phyloP scores from a whole-genome alignment of 1,284 basidiomycete genomes.

The Tausonia pullulans region DNA sequence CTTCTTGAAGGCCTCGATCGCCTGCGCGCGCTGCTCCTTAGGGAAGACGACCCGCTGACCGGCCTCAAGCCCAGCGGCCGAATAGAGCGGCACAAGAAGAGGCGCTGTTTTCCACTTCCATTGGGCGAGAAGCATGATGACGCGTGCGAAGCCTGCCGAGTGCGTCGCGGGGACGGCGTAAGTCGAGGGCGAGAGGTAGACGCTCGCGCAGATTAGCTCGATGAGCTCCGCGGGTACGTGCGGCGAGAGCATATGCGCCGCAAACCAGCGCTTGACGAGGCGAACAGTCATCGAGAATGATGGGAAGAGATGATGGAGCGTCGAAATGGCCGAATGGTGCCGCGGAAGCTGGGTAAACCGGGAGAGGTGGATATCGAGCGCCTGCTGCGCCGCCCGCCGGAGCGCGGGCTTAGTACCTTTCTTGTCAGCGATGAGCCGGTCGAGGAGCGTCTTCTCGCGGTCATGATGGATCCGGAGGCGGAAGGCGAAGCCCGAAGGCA shows the following conservation, averaged over 20 bases:
- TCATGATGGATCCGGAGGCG: constrained; percentile 74
- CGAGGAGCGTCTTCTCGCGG: constrained; percentile 67
- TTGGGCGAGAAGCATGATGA: constrained; percentile 55
- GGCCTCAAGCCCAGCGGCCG: constrained; percentile 29
- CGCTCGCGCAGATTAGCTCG: constrained; percentile 67
- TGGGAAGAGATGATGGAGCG: constrained; percentile 65
- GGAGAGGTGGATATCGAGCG: constrained; percentile 52
- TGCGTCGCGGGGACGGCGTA: constrained; percentile 36
- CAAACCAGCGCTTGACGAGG: constrained; percentile 85
- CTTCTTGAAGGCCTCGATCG: constrained; percentile 43
- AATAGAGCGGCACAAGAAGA: constrained; percentile 41
- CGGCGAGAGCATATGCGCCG: constrained; percentile 72
- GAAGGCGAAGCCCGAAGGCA: constrained; percentile 79
- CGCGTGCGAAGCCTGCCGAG: constrained; percentile 61
- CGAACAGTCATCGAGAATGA: constrained; percentile 76
- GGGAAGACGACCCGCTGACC: constrained; percentile 33
- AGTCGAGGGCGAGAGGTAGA: constrained; percentile 39
- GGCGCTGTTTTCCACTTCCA: constrained; percentile 63
- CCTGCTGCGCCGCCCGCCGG: constrained; percentile 43
- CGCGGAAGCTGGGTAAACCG: constrained; percentile 66
- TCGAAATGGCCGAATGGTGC: constrained; percentile 74
- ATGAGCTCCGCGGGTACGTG: constrained; percentile 66
- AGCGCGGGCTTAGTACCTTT: constrained; percentile 28
- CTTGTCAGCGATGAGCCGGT: constrained; percentile 46
- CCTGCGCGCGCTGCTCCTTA: constrained; percentile 42